Evolutionary conservation across 805 yeast species (phyloP).

Genomic region (Myxozyma mucilagina): DNA sequence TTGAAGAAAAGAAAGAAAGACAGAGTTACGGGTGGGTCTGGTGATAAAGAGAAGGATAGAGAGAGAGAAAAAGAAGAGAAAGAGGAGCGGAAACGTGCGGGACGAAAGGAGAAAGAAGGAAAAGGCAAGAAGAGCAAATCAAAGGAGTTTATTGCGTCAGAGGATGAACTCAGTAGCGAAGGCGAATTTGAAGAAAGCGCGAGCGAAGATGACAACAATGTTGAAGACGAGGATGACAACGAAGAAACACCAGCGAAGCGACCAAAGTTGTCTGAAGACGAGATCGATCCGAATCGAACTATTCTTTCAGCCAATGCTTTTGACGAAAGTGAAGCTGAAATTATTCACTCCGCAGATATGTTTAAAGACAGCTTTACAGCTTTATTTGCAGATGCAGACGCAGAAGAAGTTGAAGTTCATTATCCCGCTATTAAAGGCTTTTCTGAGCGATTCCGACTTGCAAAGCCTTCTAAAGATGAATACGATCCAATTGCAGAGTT

Average conservation of each 20-base stretch:
- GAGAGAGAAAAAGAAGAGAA: constrained; percentile 9
- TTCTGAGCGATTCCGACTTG: constrained; percentile 21
- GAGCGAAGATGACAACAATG: constrained; percentile 30
- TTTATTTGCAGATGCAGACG: constrained; percentile 13
- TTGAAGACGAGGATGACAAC: constrained; percentile 2
- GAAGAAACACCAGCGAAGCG: constrained; percentile 2
- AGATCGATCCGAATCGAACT: not conserved
- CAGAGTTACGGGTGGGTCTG: not conserved
- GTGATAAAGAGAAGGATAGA: not conserved
- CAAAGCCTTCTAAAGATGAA: constrained; percentile 42
- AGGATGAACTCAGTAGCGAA: constrained; percentile 41
- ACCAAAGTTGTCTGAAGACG: not conserved
- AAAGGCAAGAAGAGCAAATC: constrained; percentile 2
- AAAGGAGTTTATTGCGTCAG: constrained; percentile 21
- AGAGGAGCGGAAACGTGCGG: constrained; percentile 9
- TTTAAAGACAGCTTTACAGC: constrained; percentile 5
- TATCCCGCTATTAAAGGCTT: constrained; percentile 22
- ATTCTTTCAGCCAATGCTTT: not conserved
- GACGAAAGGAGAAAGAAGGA: constrained; percentile 8
- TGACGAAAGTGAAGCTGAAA: not conserved
- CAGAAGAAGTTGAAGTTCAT: constrained; percentile 9
- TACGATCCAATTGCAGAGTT: constrained; percentile 65
- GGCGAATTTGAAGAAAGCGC: constrained; percentile 44
- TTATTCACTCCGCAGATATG: constrained; percentile 6
- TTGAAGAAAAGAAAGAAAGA: constrained; percentile 23